Percentiles rank a stretch among this genome's conserved stretches.
Conservation (phyloP, 495 filamentous ascomycete species). For the Friedmanniomyces simplex region DNA sequence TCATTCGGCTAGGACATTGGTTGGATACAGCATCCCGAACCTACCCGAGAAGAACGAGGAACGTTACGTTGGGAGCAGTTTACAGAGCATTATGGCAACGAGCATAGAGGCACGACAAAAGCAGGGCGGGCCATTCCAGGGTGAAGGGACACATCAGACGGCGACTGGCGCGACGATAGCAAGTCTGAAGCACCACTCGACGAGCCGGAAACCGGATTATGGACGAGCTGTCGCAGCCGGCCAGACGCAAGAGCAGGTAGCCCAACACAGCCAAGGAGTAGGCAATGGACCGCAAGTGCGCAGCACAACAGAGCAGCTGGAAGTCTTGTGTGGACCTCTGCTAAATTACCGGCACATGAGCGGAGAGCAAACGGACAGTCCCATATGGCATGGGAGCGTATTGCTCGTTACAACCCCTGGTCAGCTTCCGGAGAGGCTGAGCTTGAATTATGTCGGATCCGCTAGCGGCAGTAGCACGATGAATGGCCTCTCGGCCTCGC, state of each 20-base stretch:
- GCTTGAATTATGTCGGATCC: conserved; percentile 38
- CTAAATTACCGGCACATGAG: conserved; percentile 81
- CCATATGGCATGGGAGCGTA: conserved; percentile 72
- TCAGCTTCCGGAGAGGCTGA: conserved; percentile 40
- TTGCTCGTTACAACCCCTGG: conserved; percentile 66
- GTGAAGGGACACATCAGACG: not conserved
- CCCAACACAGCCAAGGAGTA: conserved; percentile 13
- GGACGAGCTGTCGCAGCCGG: not conserved
- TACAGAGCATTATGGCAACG: not conserved
- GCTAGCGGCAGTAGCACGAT: conserved; percentile 18
- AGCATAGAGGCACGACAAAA: not conserved
- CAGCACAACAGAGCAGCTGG: conserved; percentile 31
- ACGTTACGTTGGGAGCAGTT: not conserved
- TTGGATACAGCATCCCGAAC: no score
- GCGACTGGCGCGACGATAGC: not conserved
- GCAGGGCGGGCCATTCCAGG: not conserved
- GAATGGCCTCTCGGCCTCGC: conserved; percentile 2
- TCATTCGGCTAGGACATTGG: no score
- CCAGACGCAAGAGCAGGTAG: not conserved
- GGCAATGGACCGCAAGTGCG: conserved; percentile 25
- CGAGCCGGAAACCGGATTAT: no score
- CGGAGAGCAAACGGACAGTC: conserved; percentile 35
- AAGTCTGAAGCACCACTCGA: not conserved
- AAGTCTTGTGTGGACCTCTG: conserved; percentile 69
- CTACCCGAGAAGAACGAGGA: not conserved